Evolutionary conservation across 768 basidiomycete species (phyloP).

Genomic region (Lactarius sp.): DNA sequence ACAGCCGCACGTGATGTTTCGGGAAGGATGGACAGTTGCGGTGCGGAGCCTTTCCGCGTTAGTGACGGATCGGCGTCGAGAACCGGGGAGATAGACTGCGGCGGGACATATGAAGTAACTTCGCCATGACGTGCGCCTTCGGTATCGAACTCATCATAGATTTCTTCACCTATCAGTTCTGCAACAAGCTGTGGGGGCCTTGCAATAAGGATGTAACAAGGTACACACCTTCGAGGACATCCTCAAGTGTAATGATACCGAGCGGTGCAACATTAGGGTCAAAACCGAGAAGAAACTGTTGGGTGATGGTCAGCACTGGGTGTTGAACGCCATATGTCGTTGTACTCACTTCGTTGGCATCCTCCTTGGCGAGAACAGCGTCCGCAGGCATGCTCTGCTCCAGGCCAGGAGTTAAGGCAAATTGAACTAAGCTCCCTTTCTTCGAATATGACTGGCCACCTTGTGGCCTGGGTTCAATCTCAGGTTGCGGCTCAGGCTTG

Average conservation of each 20-base stretch:
- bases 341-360: conserved; percentile 61
- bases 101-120: conserved; percentile 30
- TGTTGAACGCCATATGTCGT: background rate
- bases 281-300: conserved; percentile 71
- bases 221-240: conserved; percentile 75
- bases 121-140: conserved; percentile 43
- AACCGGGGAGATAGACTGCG: conserved; percentile 25
- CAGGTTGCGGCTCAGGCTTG: conserved; percentile 28
- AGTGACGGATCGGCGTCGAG: conserved; percentile 20
- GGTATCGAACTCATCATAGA: conserved; percentile 85
- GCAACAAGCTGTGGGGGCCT: conserved; percentile 1
- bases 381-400: conserved; percentile 90
- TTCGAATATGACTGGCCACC: conserved; percentile 24
- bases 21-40: conserved; percentile 9
- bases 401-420: conserved; percentile 33
- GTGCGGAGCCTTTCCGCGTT: conserved; percentile 23
- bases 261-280: conserved; percentile 81
- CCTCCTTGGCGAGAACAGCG: conserved; percentile 70
- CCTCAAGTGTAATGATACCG: conserved; percentile 91
- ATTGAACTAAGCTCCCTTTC: conserved; percentile 27
- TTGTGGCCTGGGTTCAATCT: conserved; percentile 26
- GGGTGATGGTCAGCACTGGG: background rate
- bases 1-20: background rate
- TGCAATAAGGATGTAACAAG: background rate
- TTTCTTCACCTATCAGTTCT: conserved; percentile 92